These are phyloP conservation scores for Quercus tomentella DNA, from an alignment of 331 rosid species.

Conservation along the genomic window DNA sequence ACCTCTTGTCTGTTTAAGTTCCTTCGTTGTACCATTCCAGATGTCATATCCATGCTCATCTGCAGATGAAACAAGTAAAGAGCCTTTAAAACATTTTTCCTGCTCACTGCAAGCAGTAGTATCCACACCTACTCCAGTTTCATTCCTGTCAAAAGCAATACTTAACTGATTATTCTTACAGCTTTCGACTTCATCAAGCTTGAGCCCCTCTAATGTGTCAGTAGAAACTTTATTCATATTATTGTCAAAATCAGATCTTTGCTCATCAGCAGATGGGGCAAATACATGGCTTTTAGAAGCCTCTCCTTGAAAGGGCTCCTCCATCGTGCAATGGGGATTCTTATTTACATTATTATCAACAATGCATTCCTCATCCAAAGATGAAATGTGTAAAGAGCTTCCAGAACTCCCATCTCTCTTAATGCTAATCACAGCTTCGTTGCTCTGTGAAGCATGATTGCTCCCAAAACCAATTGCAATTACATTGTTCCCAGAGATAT, in stretches of 20 bases:
- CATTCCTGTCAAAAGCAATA: slow-evolving; percentile 22
- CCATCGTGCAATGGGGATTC: slow-evolving; percentile 17
- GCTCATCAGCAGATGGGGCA: slow-evolving; percentile 24
- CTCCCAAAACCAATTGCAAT: slow-evolving; percentile 20
- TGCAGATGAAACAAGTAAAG: slow-evolving; percentile 3
- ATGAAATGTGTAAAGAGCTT: slow-evolving; percentile 8
- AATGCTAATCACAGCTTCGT: slow-evolving; percentile 23
- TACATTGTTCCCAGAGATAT: slow-evolving; percentile 23
- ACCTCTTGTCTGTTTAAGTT: slow-evolving; percentile 4
- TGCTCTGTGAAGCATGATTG: slow-evolving; percentile 22
- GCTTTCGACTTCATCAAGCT: slow-evolving; percentile 20
- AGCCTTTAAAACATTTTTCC: slow-evolving; percentile 11
- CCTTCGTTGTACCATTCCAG: slow-evolving; percentile 4
- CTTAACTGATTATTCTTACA: slow-evolving; percentile 26
- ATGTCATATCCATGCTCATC: slow-evolving; percentile 5
- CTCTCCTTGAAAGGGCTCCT: slow-evolving; percentile 23
- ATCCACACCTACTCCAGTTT: slow-evolving; percentile 16
- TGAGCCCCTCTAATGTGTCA: slow-evolving; percentile 25
- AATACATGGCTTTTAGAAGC: slow-evolving; percentile 15
- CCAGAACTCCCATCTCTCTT: slow-evolving; percentile 29
- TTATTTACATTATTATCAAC: neutral
- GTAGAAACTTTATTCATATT: slow-evolving; percentile 21
- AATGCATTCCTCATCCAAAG: slow-evolving; percentile 17
- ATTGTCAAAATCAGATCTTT: slow-evolving; percentile 13
- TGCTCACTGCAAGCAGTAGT: slow-evolving; percentile 20